These are phyloP conservation scores for Populus hybrid DNA, from an alignment of 441 rosid species.

Conservation along the genomic window DNA sequence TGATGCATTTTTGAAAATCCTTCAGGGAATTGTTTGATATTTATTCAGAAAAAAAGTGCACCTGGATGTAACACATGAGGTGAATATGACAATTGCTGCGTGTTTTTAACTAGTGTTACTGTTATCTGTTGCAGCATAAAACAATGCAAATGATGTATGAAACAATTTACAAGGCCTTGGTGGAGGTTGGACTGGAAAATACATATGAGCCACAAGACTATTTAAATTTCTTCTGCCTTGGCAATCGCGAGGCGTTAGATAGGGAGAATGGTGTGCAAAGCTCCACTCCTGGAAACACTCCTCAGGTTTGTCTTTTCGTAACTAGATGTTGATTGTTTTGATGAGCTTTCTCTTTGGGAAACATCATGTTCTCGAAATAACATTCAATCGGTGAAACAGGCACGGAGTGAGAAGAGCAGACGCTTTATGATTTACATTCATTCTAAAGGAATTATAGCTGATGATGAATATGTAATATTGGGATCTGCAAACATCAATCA, in stretches of 20 bases:
- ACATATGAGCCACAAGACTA: conserved; percentile 72
- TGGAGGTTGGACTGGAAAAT: conserved; percentile 71
- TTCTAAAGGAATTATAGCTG: conserved; percentile 93
- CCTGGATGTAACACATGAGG: not conserved
- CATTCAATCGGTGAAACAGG: conserved; percentile 30
- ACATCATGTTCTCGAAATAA: not conserved
- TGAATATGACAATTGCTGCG: not conserved
- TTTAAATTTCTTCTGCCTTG: conserved; percentile 89
- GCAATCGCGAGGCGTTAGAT: conserved; percentile 67
- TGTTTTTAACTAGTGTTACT: conserved; percentile 4
- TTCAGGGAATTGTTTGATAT: not conserved
- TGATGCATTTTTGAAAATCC: not conserved
- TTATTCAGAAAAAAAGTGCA: not conserved
- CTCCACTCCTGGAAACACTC: conserved; percentile 49
- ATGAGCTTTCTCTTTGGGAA: conserved; percentile 1
- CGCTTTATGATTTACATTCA: conserved; percentile 96
- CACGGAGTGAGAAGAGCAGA: conserved; percentile 48
- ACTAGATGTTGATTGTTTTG: not conserved
- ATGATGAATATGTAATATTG: conserved; percentile 77
- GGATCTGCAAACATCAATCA: conserved; percentile 98
- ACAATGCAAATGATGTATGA: conserved; percentile 99
- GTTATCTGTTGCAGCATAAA: conserved; percentile 54
- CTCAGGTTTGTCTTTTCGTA: conserved; percentile 36
- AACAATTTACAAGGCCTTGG: conserved; percentile 72
- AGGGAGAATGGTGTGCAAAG: conserved; percentile 27